Evolutionary conservation across 1,284 basidiomycete species (phyloP).

Genomic region (Chalciporus sp.): DNA sequence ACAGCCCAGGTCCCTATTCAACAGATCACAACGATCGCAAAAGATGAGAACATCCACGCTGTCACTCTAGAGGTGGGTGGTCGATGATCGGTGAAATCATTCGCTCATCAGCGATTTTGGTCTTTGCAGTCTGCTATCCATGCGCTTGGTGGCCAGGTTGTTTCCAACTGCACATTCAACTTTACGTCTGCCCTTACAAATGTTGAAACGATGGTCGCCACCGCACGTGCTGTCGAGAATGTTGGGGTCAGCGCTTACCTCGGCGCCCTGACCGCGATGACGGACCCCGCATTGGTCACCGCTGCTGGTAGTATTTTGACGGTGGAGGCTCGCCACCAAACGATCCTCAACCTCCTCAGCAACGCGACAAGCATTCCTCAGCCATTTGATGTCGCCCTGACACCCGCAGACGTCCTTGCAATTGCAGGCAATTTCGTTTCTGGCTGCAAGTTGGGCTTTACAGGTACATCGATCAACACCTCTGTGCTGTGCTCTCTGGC

Average conservation of each 20-base stretch:
- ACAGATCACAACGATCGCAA: slow-evolving; percentile 60
- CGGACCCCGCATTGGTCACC: slow-evolving; percentile 64
- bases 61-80: slow-evolving; percentile 49
- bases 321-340: slow-evolving; percentile 82
- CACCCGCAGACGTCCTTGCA: slow-evolving; percentile 71
- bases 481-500: not conserved
- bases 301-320: slow-evolving; percentile 80
- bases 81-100: slow-evolving; percentile 16
- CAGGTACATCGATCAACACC: slow-evolving; percentile 41
- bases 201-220: slow-evolving; percentile 70
- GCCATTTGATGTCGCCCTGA: slow-evolving; percentile 72
- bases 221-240: slow-evolving; percentile 80
- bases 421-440: slow-evolving; percentile 74
- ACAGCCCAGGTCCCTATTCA: slow-evolving; percentile 59
- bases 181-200: slow-evolving; percentile 66
- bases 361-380: slow-evolving; percentile 62
- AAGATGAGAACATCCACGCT: slow-evolving; percentile 68
- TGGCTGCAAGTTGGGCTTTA: slow-evolving; percentile 68
- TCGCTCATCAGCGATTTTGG: not conserved
- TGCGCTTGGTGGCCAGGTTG: slow-evolving; percentile 54
- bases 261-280: slow-evolving; percentile 69
- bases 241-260: slow-evolving; percentile 81
- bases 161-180: slow-evolving; percentile 68
- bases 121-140: slow-evolving; percentile 46
- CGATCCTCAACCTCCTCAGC: slow-evolving; percentile 70